phyloP scores from a whole-genome alignment of 164 flowering plant genomes.

The Vitis vinifera region ASM3070453v1 NC_081810.1:3878001-3878500 shows the following conservation, averaged over 20 bases:
- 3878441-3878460: neutral
- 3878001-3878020: neutral
- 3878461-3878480: neutral
- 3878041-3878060: neutral
- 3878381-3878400: neutral
- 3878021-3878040: neutral
- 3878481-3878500: neutral
- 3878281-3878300: neutral
- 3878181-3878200: neutral
- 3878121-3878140: neutral
- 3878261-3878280: neutral
- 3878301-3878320: neutral
- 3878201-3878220: neutral
- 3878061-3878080: too few species aligned
- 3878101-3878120: neutral
- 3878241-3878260: neutral
- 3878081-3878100: neutral
- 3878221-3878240: constrained; percentile 2
- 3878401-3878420: neutral
- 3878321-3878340: neutral
- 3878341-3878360: neutral
- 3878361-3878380: neutral
- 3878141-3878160: neutral
- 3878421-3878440: neutral
- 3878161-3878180: neutral